Conservation (phyloP, 176 grass and related monocot species). For the Aegilops longissima region DNA sequence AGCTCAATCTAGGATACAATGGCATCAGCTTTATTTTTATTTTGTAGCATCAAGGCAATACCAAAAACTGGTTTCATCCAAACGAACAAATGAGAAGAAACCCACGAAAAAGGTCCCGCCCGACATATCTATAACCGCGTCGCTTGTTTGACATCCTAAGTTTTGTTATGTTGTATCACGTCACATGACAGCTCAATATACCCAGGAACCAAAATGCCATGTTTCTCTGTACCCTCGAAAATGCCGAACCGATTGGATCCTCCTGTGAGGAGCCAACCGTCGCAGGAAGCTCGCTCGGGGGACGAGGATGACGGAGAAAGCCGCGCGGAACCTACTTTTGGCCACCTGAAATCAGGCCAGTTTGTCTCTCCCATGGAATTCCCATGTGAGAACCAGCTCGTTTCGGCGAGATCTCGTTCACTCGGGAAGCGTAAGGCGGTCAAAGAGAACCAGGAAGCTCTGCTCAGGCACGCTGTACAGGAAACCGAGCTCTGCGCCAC, state of each 20-base stretch:
- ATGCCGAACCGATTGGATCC: background rate
- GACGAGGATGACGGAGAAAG: background rate
- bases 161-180: background rate
- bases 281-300: background rate
- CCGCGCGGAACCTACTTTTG: background rate
- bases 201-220: background rate
- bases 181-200: conserved; percentile 15
- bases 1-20: background rate
- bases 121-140: conserved; percentile 26
- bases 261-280: background rate
- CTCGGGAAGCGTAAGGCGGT: conserved; percentile 78
- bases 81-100: background rate
- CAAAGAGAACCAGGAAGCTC: conserved; percentile 92
- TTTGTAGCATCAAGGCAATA: conserved; percentile 18
- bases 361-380: conserved; percentile 2
- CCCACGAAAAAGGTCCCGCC: background rate
- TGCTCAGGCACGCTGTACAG: conserved; percentile 80
- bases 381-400: conserved; percentile 11
- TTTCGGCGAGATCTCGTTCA: conserved; percentile 14
- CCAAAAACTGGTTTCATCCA: conserved; percentile 21
- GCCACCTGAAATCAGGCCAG: background rate
- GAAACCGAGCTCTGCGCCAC: conserved; percentile 83
- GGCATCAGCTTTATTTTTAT: background rate
- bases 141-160: background rate
- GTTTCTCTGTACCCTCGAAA: background rate